Evolutionary conservation across 306 rosid genomes (phyloP).

Genomic region (Calophaca sinica): DNA sequence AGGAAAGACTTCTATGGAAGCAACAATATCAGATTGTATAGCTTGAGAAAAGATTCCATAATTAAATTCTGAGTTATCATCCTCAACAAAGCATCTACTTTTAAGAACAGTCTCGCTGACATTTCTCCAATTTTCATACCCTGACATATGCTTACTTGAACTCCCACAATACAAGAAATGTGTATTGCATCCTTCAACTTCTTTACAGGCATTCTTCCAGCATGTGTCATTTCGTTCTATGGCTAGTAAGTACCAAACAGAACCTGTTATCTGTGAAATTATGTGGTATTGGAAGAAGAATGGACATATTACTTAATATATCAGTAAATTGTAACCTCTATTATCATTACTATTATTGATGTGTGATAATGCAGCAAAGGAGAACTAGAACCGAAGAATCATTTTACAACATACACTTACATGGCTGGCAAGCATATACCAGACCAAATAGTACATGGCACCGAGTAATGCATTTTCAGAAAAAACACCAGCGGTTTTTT

Average conservation of each 20-base stretch:
- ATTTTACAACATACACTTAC: constrained; percentile 53
- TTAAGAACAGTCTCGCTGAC: constrained; percentile 59
- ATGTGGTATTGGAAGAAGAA: not conserved
- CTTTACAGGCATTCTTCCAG: constrained; percentile 68
- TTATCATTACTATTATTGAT: no score
- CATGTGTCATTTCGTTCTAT: constrained; percentile 82
- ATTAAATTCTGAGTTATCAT: constrained; percentile 50
- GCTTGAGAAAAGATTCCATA: constrained; percentile 82
- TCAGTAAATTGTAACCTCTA: not conserved
- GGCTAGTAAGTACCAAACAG: constrained; percentile 86
- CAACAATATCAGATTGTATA: constrained; percentile 60
- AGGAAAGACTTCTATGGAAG: constrained; percentile 61
- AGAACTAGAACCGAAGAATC: constrained; percentile 24
- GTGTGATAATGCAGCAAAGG: not conserved
- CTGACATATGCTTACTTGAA: constrained; percentile 45
- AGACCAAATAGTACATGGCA: constrained; percentile 83
- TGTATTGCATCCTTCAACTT: constrained; percentile 49
- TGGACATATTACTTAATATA: constrained; percentile 1
- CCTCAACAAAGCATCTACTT: constrained; percentile 50
- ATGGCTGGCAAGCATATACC: constrained; percentile 89
- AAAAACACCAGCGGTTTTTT: constrained; percentile 85
- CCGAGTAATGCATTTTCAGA: constrained; percentile 88
- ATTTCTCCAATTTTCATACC: constrained; percentile 59
- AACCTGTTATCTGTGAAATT: constrained; percentile 69
- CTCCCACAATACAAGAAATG: constrained; percentile 71